Evolutionary conservation across 2,329 filamentous ascomycete genomes (phyloP), one percentile per base, ranked within the genome.

Genomic region (Phyllosticta capitalensis): DNA sequence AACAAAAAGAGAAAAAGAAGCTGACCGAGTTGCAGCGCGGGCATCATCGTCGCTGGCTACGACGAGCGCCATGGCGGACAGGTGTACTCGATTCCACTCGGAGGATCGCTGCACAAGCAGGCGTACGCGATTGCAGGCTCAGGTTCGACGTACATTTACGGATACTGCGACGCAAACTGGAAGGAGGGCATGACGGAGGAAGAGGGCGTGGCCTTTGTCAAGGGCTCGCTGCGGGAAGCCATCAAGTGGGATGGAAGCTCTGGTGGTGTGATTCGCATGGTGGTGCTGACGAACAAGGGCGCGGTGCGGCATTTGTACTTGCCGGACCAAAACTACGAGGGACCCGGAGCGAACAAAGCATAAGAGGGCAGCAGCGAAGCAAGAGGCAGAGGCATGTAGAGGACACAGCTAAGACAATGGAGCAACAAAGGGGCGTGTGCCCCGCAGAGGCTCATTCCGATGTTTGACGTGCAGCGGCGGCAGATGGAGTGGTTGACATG

Each of bases 161-260:
- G 94, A 68, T 97, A 95, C 81, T 97, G 92, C 73, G 92, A 99
- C 73, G 87, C 90, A 61, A 85, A 99, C 81, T 99, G 94, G 94
- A 85, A 81, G 74, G 94, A 97, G 76, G 85, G 85, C 65, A 97
- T 99, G 92, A 90, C 88, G 57, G 90, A 97, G 80, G 81, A 84
- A 59, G 92, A 95, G 63, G 94, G 94, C 0, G 86, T 99, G 65
- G 76, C 86, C 49, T 99, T 99, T 69, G 94, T 99, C 73, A 96
- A 96, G 79, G 88, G 86, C 54, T 87, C 94, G 30, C 79, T 99
- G 71, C 80, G 84, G 69, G 92, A 99, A 81, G 94, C 94, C 17
- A 97, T 99, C 82, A 96, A 96, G 78, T 99, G 94, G 94, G 94
- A 99, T 73, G 94, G 94, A 64, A 96, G 92, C 79, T 97, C 94